Conservation (phyloP, 2,329 filamentous ascomycete species). For the Fulvia fulva region DNA sequence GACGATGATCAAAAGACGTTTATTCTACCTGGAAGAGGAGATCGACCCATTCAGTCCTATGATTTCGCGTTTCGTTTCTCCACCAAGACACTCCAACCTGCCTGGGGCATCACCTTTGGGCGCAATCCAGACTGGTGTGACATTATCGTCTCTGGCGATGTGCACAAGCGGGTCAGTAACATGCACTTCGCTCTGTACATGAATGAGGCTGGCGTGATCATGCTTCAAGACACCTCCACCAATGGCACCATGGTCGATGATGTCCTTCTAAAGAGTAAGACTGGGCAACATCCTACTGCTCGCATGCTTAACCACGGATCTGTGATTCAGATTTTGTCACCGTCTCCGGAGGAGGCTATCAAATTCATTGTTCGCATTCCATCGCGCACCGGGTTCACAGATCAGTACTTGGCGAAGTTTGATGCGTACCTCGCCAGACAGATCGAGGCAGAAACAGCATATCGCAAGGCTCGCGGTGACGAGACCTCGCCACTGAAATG, state of each 20-base stretch:
- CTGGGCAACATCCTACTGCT: constrained; percentile 40
- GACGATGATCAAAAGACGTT: constrained; percentile 28
- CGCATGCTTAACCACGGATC: constrained; percentile 69
- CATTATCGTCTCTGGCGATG: constrained; percentile 62
- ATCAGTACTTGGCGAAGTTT: constrained; percentile 66
- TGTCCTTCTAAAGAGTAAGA: constrained; percentile 57
- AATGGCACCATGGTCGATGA: constrained; percentile 89
- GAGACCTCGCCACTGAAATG: constrained; percentile 1
- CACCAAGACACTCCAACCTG: constrained; percentile 62
- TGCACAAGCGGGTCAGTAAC: constrained; percentile 76
- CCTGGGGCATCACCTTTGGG: constrained; percentile 79
- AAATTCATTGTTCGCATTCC: constrained; percentile 85
- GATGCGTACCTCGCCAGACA: constrained; percentile 56
- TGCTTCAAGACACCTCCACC: constrained; percentile 93
- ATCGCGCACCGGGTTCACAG: constrained; percentile 57
- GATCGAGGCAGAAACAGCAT: constrained; percentile 14
- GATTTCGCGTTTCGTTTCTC: constrained; percentile 81
- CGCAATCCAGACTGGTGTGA: constrained; percentile 71
- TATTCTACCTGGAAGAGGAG: constrained; percentile 24
- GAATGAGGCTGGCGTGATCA: constrained; percentile 78
- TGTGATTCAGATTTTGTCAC: constrained; percentile 64
- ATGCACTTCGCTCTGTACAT: constrained; percentile 93
- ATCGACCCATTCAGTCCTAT: constrained; percentile 34
- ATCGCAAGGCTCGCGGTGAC: constrained; percentile 4
- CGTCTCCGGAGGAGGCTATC: constrained; percentile 57